Percentiles rank a stretch among this genome's conserved stretches.
Evolutionary conservation across 2,329 filamentous ascomycete genomes (phyloP).

Genomic region (Arthrocladium fulminans): DNA sequence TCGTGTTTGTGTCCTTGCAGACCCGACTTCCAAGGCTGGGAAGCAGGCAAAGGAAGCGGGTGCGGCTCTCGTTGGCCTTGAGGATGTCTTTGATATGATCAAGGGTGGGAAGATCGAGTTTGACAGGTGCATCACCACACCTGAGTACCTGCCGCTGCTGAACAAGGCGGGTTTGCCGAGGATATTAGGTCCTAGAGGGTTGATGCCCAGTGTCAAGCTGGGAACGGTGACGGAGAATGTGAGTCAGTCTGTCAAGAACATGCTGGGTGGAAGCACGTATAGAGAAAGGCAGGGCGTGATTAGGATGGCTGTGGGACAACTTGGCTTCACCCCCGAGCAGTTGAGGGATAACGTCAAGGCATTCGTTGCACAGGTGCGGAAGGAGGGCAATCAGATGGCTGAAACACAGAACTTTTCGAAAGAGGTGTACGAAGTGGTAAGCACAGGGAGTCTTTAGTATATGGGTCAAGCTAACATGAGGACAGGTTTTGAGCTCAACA

Average conservation of each 20-base stretch:
- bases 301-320: slow-evolving; percentile 79
- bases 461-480: slow-evolving; percentile 43
- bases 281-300: slow-evolving; percentile 78
- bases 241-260: slow-evolving; percentile 62
- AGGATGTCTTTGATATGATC: slow-evolving; percentile 73
- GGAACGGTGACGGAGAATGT: slow-evolving; percentile 84
- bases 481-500: slow-evolving; percentile 71
- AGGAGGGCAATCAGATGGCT: slow-evolving; percentile 59
- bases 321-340: slow-evolving; percentile 81
- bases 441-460: slow-evolving; percentile 23
- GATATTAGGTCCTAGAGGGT: slow-evolving; percentile 74
- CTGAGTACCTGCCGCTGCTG: slow-evolving; percentile 65
- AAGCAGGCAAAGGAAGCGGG: slow-evolving; percentile 68
- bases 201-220: slow-evolving; percentile 86
- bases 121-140: slow-evolving; percentile 80
- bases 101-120: slow-evolving; percentile 71
- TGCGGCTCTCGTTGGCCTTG: slow-evolving; percentile 74
- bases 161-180: slow-evolving; percentile 72
- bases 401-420: slow-evolving; percentile 52
- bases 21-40: slow-evolving; percentile 66
- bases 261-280: slow-evolving; percentile 78
- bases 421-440: slow-evolving; percentile 61
- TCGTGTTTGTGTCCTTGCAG: slow-evolving; percentile 81
- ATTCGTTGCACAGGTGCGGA: slow-evolving; percentile 67
- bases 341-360: slow-evolving; percentile 74